These are phyloP conservation scores for Rhizopogon vesiculosus DNA, from an alignment of 768 basidiomycete species.

Conservation along the genomic window DNA sequence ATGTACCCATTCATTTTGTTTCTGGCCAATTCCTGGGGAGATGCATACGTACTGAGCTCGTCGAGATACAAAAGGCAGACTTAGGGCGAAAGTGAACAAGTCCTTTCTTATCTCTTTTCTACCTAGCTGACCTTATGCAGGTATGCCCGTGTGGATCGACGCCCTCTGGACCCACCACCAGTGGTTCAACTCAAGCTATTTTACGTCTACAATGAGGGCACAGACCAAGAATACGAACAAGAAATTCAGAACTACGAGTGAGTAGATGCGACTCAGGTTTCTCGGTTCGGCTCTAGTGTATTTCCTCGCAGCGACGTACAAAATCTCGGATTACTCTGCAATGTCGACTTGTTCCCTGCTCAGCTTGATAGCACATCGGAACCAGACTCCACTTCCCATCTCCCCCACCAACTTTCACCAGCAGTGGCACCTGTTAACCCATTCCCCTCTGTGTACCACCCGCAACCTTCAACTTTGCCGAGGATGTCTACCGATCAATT, in stretches of 20 bases:
- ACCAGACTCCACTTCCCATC: conserved; percentile 5
- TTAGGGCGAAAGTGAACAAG: conserved; percentile 56
- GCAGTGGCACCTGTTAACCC: background rate
- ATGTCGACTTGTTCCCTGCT: conserved; percentile 67
- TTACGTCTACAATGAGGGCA: conserved; percentile 37
- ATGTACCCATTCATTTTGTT: conserved; percentile 47
- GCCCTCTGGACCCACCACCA: conserved; percentile 68
- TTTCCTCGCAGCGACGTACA: conserved; percentile 48
- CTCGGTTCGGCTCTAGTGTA: background rate
- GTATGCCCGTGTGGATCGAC: conserved; percentile 57
- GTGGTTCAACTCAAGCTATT: conserved; percentile 49
- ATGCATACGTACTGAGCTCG: conserved; percentile 48
- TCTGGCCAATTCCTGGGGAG: conserved; percentile 58
- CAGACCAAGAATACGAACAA: conserved; percentile 34
- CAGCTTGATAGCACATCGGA: conserved; percentile 8
- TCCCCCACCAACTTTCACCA: background rate
- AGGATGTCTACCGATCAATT: conserved; percentile 13
- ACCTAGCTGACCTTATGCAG: conserved; percentile 24
- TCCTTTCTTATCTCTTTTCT: conserved; percentile 1
- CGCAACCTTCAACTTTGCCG: conserved; percentile 1
- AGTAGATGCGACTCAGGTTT: conserved; percentile 6
- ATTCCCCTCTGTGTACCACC: background rate
- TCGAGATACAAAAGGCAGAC: conserved; percentile 64
- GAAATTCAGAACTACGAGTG: conserved; percentile 53
- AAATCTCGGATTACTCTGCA: conserved; percentile 67